phyloP scores from a whole-genome alignment of 1,139 yeast species.

The Spencermartinsiella ligniputridi region DNA sequence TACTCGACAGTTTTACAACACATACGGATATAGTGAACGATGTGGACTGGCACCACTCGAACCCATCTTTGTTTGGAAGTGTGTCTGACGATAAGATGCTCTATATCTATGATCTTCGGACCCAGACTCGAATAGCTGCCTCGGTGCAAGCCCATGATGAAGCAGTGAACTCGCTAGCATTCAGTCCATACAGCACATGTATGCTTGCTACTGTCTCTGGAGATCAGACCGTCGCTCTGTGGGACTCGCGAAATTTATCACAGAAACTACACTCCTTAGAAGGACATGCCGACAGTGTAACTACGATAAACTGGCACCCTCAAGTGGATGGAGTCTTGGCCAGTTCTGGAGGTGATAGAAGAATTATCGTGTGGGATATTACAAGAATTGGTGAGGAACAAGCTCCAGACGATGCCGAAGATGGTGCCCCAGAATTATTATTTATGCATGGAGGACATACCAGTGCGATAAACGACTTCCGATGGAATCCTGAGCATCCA shows the following conservation, averaged over 20 bases:
- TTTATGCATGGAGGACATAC: conserved; percentile 80
- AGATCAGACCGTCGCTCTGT: conserved; percentile 51
- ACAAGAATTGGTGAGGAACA: conserved; percentile 40
- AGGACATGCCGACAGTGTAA: conserved; percentile 61
- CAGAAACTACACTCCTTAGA: conserved; percentile 33
- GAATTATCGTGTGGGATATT: conserved; percentile 72
- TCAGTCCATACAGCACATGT: conserved; percentile 52
- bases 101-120: conserved; percentile 66
- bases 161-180: conserved; percentile 63
- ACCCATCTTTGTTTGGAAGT: conserved; percentile 59
- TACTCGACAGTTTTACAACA: conserved; percentile 19
- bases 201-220: conserved; percentile 70
- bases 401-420: conserved; percentile 39
- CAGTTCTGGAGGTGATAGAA: conserved; percentile 66
- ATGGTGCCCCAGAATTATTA: conserved; percentile 43
- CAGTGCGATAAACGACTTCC: conserved; percentile 77
- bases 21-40: conserved; percentile 37
- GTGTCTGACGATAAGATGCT: conserved; percentile 70
- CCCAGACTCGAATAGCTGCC: conserved; percentile 8
- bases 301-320: conserved; percentile 80
- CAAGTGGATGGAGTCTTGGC: conserved; percentile 57
- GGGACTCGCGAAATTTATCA: conserved; percentile 58
- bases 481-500: conserved; percentile 71
- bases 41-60: conserved; percentile 42
- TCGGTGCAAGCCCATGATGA: conserved; percentile 31